phyloP scores from a whole-genome alignment of 1,284 basidiomycete species.

The Malassezia vespertilionis region DNA sequence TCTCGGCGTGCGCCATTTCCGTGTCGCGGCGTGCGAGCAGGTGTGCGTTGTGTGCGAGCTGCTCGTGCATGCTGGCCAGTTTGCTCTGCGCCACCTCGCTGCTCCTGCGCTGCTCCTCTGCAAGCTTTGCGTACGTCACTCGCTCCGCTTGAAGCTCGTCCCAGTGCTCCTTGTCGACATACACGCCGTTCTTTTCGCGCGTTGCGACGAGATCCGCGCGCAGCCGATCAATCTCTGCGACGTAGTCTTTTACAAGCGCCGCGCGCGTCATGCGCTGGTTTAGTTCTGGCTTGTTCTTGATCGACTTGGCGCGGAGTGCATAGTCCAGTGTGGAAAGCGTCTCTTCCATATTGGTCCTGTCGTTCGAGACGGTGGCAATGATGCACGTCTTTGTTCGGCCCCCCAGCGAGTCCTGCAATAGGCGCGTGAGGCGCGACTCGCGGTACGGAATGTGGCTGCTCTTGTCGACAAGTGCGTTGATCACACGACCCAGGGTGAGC shows the following conservation, averaged over 20 bases:
- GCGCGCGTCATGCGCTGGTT: conserved; percentile 90
- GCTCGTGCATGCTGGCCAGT: conserved; percentile 38
- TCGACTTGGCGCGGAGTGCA: conserved; percentile 86
- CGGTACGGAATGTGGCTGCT: conserved; percentile 78
- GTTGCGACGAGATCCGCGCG: conserved; percentile 67
- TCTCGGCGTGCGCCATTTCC: conserved; percentile 25
- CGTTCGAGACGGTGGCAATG: conserved; percentile 62
- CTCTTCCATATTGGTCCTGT: conserved; percentile 72
- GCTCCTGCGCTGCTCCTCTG: conserved; percentile 30
- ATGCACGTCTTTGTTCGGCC: conserved; percentile 96
- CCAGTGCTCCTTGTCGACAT: conserved; percentile 34
- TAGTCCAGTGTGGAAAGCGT: conserved; percentile 97
- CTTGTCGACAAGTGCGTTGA: conserved; percentile 89
- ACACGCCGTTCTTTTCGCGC: conserved; percentile 40
- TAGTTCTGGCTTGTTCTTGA: conserved; percentile 86
- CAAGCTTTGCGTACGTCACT: conserved; percentile 23
- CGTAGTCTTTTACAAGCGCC: conserved; percentile 83
- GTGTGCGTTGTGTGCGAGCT: conserved; percentile 44
- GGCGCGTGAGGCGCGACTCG: conserved; percentile 76
- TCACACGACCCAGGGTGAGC: conserved; percentile 87
- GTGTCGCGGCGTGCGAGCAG: conserved; percentile 37
- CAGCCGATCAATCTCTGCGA: conserved; percentile 85
- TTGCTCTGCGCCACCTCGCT: conserved; percentile 40
- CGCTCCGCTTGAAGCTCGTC: conserved; percentile 32
- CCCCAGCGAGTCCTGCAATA: conserved; percentile 97